These are phyloP conservation scores for Tetratostichococcus sp. DNA, from an alignment of 139 green algal genomes.

Conservation along the genomic window DNA sequence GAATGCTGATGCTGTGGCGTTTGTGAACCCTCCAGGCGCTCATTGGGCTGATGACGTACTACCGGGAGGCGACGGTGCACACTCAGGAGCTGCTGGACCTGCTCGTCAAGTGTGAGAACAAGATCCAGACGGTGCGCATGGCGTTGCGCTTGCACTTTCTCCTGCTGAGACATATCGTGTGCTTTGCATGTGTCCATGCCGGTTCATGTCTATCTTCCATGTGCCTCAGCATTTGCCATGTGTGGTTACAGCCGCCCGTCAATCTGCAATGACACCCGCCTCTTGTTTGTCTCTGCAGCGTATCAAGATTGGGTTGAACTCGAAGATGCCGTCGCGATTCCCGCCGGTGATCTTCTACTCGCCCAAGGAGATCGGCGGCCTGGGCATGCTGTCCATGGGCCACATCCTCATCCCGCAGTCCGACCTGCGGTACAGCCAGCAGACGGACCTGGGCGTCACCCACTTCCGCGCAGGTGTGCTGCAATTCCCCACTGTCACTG, in stretches of 20 bases:
- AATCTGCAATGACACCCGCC: no score
- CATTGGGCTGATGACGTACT: slow-evolving; percentile 98
- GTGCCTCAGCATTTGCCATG: neutral
- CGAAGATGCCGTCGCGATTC: slow-evolving; percentile 96
- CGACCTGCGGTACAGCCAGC: slow-evolving; percentile 89
- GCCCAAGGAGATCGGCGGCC: slow-evolving; percentile 97
- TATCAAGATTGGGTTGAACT: slow-evolving; percentile 98
- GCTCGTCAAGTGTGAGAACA: slow-evolving; percentile 99
- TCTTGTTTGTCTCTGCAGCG: slow-evolving; percentile 27
- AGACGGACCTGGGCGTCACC: slow-evolving; percentile 97
- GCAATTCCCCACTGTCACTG: no score
- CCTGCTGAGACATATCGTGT: no score
- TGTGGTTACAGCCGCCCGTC: no score
- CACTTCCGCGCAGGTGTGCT: slow-evolving; percentile 84
- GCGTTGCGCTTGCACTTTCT: neutral
- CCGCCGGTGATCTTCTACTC: slow-evolving; percentile 97
- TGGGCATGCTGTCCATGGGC: slow-evolving; percentile 99
- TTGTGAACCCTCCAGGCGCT: slow-evolving; percentile 48
- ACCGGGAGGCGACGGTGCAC: slow-evolving; percentile 89
- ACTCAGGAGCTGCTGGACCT: slow-evolving; percentile 98
- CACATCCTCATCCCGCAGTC: slow-evolving; percentile 98
- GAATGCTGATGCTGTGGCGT: no score
- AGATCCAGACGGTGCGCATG: slow-evolving; percentile 92
- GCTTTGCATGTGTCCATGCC: no score
- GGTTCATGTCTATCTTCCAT: no score